phyloP scores from a whole-genome alignment of 768 basidiomycete species.

The Hysterangium stoloniferum region DNA sequence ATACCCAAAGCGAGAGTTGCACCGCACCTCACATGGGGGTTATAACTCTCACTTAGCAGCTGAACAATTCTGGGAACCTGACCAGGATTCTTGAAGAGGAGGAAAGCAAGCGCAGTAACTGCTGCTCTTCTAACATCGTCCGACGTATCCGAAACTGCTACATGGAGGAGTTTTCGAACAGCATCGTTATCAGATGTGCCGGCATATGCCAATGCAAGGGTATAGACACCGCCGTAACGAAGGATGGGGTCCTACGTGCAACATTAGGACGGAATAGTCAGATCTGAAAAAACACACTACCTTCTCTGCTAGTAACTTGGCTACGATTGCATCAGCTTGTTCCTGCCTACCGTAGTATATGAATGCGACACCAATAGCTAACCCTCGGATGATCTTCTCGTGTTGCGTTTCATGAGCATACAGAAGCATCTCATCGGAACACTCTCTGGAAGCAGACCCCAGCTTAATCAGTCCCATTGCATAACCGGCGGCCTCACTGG shows the following conservation, averaged over 20 bases:
- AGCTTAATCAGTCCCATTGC: slow-evolving; percentile 98
- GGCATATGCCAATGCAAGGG: slow-evolving; percentile 91
- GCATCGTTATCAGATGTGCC: slow-evolving; percentile 94
- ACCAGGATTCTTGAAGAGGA: slow-evolving; percentile 92
- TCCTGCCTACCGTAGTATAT: slow-evolving; percentile 91
- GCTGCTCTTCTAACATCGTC: slow-evolving; percentile 97
- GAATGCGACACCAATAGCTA: slow-evolving; percentile 89
- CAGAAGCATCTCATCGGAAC: slow-evolving; percentile 88
- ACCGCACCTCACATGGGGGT: slow-evolving; percentile 77
- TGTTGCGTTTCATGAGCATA: slow-evolving; percentile 98
- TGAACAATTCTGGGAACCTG: slow-evolving; percentile 98
- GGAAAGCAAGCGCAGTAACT: slow-evolving; percentile 90
- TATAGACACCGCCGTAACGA: slow-evolving; percentile 96
- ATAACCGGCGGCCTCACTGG: slow-evolving; percentile 93
- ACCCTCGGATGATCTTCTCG: slow-evolving; percentile 96
- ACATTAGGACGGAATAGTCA: slow-evolving; percentile 12
- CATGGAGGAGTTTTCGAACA: slow-evolving; percentile 84
- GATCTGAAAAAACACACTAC: slow-evolving; percentile 31
- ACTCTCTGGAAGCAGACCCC: slow-evolving; percentile 75
- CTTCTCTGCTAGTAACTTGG: slow-evolving; percentile 75
- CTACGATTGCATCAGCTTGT: slow-evolving; percentile 80
- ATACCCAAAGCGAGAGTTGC: slow-evolving; percentile 75
- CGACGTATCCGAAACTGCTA: slow-evolving; percentile 96
- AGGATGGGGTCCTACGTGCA: slow-evolving; percentile 79
- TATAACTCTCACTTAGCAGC: slow-evolving; percentile 94